A percentile compares a stretch with the other conserved stretches of the same genome.
phyloP scores from a whole-genome alignment of 1,284 basidiomycete species.

The Cystobasidium sp. region DNA sequence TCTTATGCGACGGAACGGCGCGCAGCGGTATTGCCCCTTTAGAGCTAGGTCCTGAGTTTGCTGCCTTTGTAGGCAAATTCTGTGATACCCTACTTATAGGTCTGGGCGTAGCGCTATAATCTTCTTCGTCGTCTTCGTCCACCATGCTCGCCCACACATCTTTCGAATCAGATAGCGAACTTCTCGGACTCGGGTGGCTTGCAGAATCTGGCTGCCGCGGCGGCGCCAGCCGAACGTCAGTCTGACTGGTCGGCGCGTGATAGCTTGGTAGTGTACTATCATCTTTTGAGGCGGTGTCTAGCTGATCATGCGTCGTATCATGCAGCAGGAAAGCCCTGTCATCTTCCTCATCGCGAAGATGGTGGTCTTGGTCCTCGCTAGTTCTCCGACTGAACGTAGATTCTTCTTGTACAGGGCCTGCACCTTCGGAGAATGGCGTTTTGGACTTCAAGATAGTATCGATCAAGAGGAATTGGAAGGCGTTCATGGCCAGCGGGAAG shows the following conservation, averaged over 20 bases:
- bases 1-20: neutral
- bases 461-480: constrained; percentile 60
- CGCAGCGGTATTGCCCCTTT: constrained; percentile 17
- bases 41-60: neutral
- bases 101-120: constrained; percentile 13
- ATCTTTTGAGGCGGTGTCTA: constrained; percentile 1
- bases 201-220: too few relatives aligned
- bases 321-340: constrained; percentile 67
- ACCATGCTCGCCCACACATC: neutral
- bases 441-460: constrained; percentile 55
- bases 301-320: constrained; percentile 20
- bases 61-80: too few relatives aligned
- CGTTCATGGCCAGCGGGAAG: constrained; percentile 87
- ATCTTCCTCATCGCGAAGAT: constrained; percentile 53
- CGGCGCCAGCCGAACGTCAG: too few relatives aligned
- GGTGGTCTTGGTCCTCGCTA: constrained; percentile 61
- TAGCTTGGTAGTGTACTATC: constrained; percentile 3
- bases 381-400: constrained; percentile 8
- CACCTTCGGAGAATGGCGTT: neutral
- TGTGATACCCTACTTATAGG: neutral
- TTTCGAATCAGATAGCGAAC: neutral
- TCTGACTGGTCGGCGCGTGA: neutral
- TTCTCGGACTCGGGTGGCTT: too few relatives aligned
- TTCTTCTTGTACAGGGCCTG: neutral
- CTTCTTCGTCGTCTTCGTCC: neutral